Conservation (phyloP, 75 land plant species). For the Picea glauca region DNA sequence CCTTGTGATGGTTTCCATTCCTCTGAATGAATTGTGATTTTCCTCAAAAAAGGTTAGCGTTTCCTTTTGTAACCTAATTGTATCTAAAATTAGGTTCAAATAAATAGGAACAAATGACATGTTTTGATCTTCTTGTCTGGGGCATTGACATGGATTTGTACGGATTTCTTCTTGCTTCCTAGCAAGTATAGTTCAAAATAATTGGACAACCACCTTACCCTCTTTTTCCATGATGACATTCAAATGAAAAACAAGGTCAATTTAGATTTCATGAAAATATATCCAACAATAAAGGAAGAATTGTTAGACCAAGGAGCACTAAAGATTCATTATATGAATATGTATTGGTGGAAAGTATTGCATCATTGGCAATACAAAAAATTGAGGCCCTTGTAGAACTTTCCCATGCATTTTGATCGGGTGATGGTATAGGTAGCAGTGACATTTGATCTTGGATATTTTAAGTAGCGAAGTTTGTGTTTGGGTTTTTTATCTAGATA, state of each 20-base stretch:
- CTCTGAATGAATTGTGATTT: not conserved
- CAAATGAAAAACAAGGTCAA: not conserved
- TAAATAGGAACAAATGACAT: not conserved
- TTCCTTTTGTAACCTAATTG: too few species aligned
- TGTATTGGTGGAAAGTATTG: constrained; percentile 23
- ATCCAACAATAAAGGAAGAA: not conserved
- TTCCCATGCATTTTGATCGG: too few species aligned
- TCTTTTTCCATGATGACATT: not conserved
- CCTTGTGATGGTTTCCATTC: not conserved
- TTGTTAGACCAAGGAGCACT: too few species aligned
- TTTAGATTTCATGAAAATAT: not conserved
- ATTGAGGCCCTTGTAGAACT: constrained; percentile 14
- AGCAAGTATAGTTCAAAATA: not conserved
- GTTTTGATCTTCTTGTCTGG: not conserved
- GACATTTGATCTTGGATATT: too few species aligned
- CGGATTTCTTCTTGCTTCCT: not conserved
- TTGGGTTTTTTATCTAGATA: too few species aligned
- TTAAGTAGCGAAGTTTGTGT: too few species aligned
- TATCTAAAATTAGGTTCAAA: too few species aligned
- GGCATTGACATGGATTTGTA: not conserved
- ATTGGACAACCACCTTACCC: not conserved
- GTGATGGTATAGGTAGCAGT: too few species aligned
- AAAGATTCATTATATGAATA: too few species aligned
- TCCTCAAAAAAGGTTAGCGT: too few species aligned
- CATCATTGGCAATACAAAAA: constrained; percentile 21